phyloP scores from a whole-genome alignment of 257 asterid genomes.

The Ilex aquifolium region DNA sequence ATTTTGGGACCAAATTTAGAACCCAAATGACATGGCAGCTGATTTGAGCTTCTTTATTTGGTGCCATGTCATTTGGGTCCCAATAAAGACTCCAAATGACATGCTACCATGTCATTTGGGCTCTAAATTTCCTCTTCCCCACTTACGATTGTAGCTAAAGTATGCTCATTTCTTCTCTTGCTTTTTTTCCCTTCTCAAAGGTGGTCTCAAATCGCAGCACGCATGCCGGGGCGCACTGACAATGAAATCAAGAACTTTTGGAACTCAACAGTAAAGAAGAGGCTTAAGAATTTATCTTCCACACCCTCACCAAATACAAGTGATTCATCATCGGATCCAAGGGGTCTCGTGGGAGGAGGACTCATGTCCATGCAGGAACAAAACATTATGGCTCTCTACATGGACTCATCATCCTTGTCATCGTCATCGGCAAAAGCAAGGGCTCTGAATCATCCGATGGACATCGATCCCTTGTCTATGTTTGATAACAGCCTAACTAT shows the following conservation, averaged over 20 bases:
- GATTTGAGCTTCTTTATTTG: too few species aligned
- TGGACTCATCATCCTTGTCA: conserved; percentile 57
- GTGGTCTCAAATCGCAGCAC: conserved; percentile 96
- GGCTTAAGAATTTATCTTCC: conserved; percentile 43
- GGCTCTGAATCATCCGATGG: conserved; percentile 16
- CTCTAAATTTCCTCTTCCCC: too few species aligned
- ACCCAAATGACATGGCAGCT: too few species aligned
- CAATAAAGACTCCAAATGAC: too few species aligned
- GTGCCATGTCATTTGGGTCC: too few species aligned
- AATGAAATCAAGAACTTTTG: conserved; percentile 90
- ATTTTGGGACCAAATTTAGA: too few species aligned
- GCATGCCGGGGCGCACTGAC: conserved; percentile 87
- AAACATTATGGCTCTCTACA: conserved; percentile 36
- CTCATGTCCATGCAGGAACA: conserved; percentile 65
- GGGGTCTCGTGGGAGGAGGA: conserved; percentile 17
- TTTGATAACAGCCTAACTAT: conserved; percentile 8
- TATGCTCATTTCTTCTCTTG: neutral
- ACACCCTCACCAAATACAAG: conserved; percentile 47
- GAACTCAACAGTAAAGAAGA: conserved; percentile 85
- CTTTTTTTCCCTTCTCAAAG: conserved; percentile 30
- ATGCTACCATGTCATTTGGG: too few species aligned
- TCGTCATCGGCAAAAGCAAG: conserved; percentile 41
- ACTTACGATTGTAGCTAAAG: neutral
- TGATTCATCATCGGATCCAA: conserved; percentile 34
- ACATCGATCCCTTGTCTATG: conserved; percentile 47